phyloP scores from a whole-genome alignment of 1,284 basidiomycete species.

The Xerocomus alliaceus region DNA sequence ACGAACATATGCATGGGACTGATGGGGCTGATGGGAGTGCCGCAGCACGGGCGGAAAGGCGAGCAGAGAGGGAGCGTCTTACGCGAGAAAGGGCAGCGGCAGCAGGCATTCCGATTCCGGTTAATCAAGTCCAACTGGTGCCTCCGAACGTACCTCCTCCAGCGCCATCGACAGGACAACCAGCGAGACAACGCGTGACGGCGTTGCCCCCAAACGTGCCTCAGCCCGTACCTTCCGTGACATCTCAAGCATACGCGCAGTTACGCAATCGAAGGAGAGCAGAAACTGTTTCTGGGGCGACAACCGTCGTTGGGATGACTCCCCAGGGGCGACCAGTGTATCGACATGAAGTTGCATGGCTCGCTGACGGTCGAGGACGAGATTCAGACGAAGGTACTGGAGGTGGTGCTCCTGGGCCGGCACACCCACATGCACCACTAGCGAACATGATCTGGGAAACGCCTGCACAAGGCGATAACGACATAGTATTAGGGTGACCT shows the following conservation, averaged over 20 bases:
- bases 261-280: constrained; percentile 43
- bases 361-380: constrained; percentile 28
- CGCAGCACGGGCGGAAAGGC: constrained; percentile 32
- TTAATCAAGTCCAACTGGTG: constrained; percentile 19
- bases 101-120: constrained; percentile 25
- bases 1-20: constrained; percentile 25
- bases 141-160: constrained; percentile 27
- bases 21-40: constrained; percentile 20
- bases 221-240: constrained; percentile 34
- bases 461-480: constrained; percentile 36
- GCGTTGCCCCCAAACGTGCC: constrained; percentile 38
- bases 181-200: constrained; percentile 36
- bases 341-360: constrained; percentile 38
- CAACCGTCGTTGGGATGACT: constrained; percentile 39
- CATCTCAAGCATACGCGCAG: constrained; percentile 27
- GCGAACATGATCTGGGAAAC: constrained; percentile 39
- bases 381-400: constrained; percentile 29
- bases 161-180: constrained; percentile 16
- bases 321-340: constrained; percentile 39
- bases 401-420: constrained; percentile 22
- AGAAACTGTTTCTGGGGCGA: constrained; percentile 48
- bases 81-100: constrained; percentile 39
- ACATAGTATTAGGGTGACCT: constrained; percentile 40
- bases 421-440: constrained; percentile 28
- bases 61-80: constrained; percentile 42